phyloP scores from a whole-genome alignment of 768 basidiomycete species.

The Hemileccinum rubropunctum region DNA sequence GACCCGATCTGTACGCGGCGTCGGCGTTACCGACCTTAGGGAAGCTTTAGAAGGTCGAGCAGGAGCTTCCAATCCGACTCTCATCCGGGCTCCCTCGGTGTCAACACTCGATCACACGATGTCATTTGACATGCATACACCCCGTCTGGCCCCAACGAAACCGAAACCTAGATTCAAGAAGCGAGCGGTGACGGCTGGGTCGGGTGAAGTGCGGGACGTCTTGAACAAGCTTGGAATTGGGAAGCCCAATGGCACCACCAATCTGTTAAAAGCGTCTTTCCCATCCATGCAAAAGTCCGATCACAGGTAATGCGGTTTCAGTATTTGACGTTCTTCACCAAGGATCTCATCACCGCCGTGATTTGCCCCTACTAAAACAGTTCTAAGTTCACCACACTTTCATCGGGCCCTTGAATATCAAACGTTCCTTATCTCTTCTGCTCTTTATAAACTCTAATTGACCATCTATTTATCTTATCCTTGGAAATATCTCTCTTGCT shows the following conservation, averaged over 20 bases:
- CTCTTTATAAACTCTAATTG: not conserved
- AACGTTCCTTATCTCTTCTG: constrained; percentile 8
- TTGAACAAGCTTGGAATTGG: constrained; percentile 82
- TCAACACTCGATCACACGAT: constrained; percentile 74
- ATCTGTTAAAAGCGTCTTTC: constrained; percentile 70
- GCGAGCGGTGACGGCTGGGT: constrained; percentile 45
- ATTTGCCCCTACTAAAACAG: constrained; percentile 9
- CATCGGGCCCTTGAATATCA: constrained; percentile 14
- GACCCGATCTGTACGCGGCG: constrained; percentile 70
- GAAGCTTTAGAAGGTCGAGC: constrained; percentile 86
- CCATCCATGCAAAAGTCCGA: constrained; percentile 49
- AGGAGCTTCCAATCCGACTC: constrained; percentile 75
- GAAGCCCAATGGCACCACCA: constrained; percentile 57
- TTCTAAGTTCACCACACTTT: constrained; percentile 12
- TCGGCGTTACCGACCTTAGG: constrained; percentile 85
- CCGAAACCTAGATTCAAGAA: constrained; percentile 58
- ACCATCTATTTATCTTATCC: constrained; percentile 6
- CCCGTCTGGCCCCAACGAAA: constrained; percentile 44
- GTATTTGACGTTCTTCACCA: not conserved
- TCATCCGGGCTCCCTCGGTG: constrained; percentile 67
- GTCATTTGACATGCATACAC: constrained; percentile 41
- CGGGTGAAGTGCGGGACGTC: constrained; percentile 77
- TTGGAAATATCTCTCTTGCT: constrained; percentile 9
- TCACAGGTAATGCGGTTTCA: constrained; percentile 34
- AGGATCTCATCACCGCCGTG: constrained; percentile 3